A percentile compares a stretch with the other conserved stretches of the same genome.
Evolutionary conservation across 768 basidiomycete species (phyloP).

Genomic region (Polyporus arcularius): DNA sequence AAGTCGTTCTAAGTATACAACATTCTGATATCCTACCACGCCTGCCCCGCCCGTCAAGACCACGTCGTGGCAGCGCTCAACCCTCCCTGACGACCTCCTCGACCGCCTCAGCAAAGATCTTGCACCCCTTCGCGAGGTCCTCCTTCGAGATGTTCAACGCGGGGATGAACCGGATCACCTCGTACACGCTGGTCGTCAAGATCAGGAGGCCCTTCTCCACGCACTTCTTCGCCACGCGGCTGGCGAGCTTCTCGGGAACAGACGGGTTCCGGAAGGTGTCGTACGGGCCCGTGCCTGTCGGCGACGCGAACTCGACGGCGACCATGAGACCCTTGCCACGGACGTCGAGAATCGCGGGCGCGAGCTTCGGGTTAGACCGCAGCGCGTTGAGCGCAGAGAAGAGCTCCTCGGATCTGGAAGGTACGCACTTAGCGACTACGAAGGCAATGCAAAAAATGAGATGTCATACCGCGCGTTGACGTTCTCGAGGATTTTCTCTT

Average conservation of each 20-base stretch:
- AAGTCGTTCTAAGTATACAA: too few species aligned
- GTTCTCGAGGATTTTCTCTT: conserved; percentile 83
- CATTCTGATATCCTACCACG: background rate
- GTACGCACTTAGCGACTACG: too few species aligned
- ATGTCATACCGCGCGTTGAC: conserved; percentile 62
- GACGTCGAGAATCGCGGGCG: conserved; percentile 74
- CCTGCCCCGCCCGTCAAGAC: background rate
- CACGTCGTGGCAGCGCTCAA: background rate
- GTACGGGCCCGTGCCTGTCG: conserved; percentile 49
- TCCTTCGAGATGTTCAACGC: conserved; percentile 77
- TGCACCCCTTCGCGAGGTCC: conserved; percentile 70
- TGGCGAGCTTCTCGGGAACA: conserved; percentile 58
- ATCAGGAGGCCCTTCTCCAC: conserved; percentile 85
- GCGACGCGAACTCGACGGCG: conserved; percentile 74
- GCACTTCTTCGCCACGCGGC: conserved; percentile 74
- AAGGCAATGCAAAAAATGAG: background rate
- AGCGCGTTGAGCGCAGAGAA: conserved; percentile 61
- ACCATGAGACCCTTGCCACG: conserved; percentile 91
- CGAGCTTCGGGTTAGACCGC: conserved; percentile 51
- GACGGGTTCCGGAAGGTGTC: conserved; percentile 43
- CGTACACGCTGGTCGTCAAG: conserved; percentile 87
- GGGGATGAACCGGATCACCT: conserved; percentile 92
- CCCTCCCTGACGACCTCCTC: conserved; percentile 55
- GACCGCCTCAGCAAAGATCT: conserved; percentile 70
- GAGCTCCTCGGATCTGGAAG: conserved; percentile 67